Evolutionary conservation across 116 monocot genomes (phyloP).

Genomic region (Posidonia oceanica): DNA sequence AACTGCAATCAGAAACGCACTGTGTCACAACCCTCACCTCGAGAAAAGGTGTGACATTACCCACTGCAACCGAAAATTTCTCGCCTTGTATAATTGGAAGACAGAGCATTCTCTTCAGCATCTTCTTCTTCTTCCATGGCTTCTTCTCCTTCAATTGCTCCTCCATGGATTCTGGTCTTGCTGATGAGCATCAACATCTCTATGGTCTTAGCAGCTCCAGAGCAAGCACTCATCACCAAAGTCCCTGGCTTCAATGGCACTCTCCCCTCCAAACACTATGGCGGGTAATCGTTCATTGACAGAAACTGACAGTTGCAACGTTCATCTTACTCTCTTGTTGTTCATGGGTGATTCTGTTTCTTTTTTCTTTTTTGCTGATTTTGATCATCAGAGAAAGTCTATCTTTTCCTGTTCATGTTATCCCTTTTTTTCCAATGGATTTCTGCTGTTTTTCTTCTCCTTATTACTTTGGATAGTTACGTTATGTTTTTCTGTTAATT

Average conservation of each 20-base stretch:
- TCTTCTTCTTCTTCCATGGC: background rate
- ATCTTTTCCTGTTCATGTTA: no score
- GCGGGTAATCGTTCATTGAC: conserved; percentile 33
- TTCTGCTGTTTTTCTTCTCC: no score
- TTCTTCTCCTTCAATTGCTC: background rate
- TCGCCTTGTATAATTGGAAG: background rate
- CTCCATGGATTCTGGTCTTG: background rate
- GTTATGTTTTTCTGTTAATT: no score
- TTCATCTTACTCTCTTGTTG: background rate
- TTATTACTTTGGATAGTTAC: no score
- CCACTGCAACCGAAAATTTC: no score
- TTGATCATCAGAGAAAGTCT: no score
- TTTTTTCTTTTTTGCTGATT: no score
- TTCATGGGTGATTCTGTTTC: background rate
- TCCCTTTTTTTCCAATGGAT: no score
- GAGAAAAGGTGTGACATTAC: no score
- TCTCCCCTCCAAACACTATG: conserved; percentile 76
- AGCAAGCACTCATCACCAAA: conserved; percentile 33
- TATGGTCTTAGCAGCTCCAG: conserved; percentile 29
- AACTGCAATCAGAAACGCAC: no score
- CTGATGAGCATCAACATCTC: background rate
- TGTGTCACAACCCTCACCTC: no score
- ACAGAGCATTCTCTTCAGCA: no score
- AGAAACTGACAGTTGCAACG: background rate
- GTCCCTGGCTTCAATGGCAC: conserved; percentile 65